These are phyloP conservation scores for Neofusicoccum sp. DNA, from an alignment of 2,329 filamentous ascomycete species.

Conservation along the genomic window DNA sequence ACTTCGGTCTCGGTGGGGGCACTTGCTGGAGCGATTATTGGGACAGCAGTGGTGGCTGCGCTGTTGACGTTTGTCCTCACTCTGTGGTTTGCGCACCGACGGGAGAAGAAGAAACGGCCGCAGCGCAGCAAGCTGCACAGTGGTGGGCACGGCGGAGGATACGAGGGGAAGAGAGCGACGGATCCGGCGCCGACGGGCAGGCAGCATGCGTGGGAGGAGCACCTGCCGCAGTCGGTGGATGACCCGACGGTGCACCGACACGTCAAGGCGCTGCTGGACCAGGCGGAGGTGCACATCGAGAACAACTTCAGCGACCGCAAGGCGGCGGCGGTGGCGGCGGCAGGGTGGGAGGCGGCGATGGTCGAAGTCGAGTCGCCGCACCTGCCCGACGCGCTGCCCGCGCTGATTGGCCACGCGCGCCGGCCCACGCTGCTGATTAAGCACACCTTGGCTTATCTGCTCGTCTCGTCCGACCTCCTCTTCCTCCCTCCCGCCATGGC, in stretches of 20 bases:
- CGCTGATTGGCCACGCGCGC: neutral
- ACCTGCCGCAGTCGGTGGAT: conserved; percentile 2
- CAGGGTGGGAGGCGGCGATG: neutral
- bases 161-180: neutral
- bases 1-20: neutral
- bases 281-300: conserved; percentile 1
- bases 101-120: neutral
- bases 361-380: neutral
- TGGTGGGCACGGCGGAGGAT: too few species aligned
- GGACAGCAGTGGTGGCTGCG: conserved; percentile 27
- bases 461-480: neutral
- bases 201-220: neutral
- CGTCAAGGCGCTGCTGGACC: neutral
- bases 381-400: neutral
- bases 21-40: conserved; percentile 21
- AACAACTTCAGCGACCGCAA: neutral
- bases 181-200: neutral
- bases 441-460: neutral
- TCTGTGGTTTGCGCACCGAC: neutral
- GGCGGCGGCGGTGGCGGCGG: neutral
- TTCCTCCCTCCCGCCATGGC: neutral
- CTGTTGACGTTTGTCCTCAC: conserved; percentile 32
- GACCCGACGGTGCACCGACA: neutral
- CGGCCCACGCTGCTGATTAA: neutral
- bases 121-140: neutral